These are phyloP conservation scores for Neoscytalidium dimidiatum DNA, from an alignment of 2,329 filamentous ascomycete genomes.

Conservation along the genomic window DNA sequence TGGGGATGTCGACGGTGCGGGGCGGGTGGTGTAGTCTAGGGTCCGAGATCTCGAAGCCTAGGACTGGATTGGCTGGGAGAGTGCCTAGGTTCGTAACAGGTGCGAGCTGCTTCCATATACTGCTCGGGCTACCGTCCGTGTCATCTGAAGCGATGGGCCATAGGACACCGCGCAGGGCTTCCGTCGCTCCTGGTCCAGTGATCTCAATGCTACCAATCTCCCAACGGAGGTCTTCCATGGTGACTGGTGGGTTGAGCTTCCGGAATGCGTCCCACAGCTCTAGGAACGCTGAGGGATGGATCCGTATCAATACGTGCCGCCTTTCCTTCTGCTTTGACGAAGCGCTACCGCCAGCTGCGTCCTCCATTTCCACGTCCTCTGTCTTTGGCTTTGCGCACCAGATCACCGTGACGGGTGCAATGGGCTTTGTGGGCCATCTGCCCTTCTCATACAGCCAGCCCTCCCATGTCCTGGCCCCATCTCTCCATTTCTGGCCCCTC, in stretches of 20 bases:
- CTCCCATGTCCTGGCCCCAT: constrained; percentile 59
- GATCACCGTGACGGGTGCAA: constrained; percentile 73
- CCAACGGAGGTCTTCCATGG: constrained; percentile 69
- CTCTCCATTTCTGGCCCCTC: constrained; percentile 71
- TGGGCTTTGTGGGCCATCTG: constrained; percentile 52
- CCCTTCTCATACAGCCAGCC: constrained; percentile 61
- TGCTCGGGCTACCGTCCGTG: constrained; percentile 34
- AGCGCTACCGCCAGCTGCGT: constrained; percentile 24
- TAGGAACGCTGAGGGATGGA: constrained; percentile 80
- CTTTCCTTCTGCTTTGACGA: constrained; percentile 39
- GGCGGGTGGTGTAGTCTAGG: constrained; percentile 80
- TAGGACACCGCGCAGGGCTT: constrained; percentile 72
- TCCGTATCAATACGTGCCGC: constrained; percentile 66
- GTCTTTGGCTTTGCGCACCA: constrained; percentile 62
- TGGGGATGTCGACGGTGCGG: constrained; percentile 45
- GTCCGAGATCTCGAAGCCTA: constrained; percentile 75
- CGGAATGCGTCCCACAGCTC: constrained; percentile 67
- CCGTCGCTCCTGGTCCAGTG: constrained; percentile 74
- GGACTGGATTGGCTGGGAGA: constrained; percentile 68
- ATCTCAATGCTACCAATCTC: constrained; percentile 74
- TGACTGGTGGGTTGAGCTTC: constrained; percentile 58
- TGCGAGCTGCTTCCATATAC: constrained; percentile 33
- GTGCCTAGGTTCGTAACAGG: constrained; percentile 54
- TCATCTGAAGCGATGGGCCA: constrained; percentile 43
- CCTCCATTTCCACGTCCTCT: constrained; percentile 21